A percentile compares a stretch with the other conserved stretches of the same genome.
Evolutionary conservation across 805 yeast species (phyloP).

Genomic region (Ogataea pignaliae): DNA sequence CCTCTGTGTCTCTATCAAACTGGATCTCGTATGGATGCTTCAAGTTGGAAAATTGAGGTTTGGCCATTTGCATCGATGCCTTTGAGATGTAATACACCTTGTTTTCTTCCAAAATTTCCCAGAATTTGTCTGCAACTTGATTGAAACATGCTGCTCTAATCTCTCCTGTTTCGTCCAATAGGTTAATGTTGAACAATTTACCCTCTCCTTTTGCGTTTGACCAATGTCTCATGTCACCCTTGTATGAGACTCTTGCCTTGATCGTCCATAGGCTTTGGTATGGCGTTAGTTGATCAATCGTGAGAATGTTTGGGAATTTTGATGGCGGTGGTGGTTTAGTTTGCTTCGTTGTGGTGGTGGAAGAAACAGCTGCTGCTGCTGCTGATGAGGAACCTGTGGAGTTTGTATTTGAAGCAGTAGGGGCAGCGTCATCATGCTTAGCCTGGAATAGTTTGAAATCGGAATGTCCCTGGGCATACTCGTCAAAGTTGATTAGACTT

Average conservation of each 20-base stretch:
- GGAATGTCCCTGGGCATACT: conserved; percentile 55
- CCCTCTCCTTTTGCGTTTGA: conserved; percentile 85
- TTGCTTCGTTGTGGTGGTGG: not conserved
- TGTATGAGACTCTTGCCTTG: conserved; percentile 85
- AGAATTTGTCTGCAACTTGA: conserved; percentile 75
- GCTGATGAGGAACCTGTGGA: conserved; percentile 12
- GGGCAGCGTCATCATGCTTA: conserved; percentile 10
- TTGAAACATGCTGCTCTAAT: conserved; percentile 94
- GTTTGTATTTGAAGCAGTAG: conserved; percentile 8
- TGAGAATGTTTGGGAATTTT: conserved; percentile 44
- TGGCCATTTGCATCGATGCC: conserved; percentile 77
- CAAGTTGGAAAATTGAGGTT: conserved; percentile 79
- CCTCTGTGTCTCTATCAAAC: conserved; percentile 72
- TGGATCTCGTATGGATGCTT: conserved; percentile 84
- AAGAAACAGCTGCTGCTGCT: not conserved
- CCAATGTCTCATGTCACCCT: conserved; percentile 86
- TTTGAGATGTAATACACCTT: conserved; percentile 81
- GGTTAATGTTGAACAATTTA: conserved; percentile 79
- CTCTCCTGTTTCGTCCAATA: conserved; percentile 92
- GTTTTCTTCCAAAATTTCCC: conserved; percentile 78
- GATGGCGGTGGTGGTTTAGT: conserved; percentile 12
- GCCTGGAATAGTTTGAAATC: conserved; percentile 37
- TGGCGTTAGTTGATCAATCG: conserved; percentile 87
- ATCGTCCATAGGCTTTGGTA: conserved; percentile 89
- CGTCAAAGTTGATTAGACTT: conserved; percentile 37